Conservation (phyloP, 75 land plant genomes). For the Cunninghamia lanceolata region DNA sequence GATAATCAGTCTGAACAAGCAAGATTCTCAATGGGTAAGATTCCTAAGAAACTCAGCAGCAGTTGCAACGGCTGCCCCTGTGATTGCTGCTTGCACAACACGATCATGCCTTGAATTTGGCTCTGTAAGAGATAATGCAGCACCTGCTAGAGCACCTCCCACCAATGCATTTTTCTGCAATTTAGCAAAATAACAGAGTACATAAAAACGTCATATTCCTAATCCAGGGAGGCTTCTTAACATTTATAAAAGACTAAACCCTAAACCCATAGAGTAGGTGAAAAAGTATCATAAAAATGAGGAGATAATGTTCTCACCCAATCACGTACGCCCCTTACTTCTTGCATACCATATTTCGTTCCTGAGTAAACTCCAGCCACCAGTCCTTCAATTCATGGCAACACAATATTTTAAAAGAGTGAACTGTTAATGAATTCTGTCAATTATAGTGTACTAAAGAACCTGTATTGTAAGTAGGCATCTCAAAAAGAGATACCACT, state of each 20-base stretch:
- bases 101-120: slow-evolving; percentile 34
- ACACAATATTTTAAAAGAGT: background rate
- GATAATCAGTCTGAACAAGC: background rate
- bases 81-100: slow-evolving; percentile 33
- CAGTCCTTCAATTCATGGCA: slow-evolving; percentile 15
- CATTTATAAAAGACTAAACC: too few relatives aligned
- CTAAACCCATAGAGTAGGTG: too few relatives aligned
- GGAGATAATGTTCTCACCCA: slow-evolving; percentile 24
- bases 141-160: slow-evolving; percentile 47
- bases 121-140: slow-evolving; percentile 45
- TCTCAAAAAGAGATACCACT: too few relatives aligned
- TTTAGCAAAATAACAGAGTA: background rate
- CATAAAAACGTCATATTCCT: background rate
- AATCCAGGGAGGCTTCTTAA: background rate
- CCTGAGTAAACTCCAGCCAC: slow-evolving; percentile 43
- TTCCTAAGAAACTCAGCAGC: slow-evolving; percentile 44
- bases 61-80: slow-evolving; percentile 45
- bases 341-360: slow-evolving; percentile 35
- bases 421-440: too few relatives aligned
- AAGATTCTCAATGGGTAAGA: slow-evolving; percentile 11
- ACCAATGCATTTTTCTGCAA: slow-evolving; percentile 44
- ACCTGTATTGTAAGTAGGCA: too few relatives aligned
- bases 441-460: too few relatives aligned
- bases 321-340: slow-evolving; percentile 48
- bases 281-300: background rate